Percentiles rank a stretch among this genome's conserved stretches.
phyloP scores from a whole-genome alignment of 495 filamentous ascomycete species.

The Acidiella bohemica region DNA sequence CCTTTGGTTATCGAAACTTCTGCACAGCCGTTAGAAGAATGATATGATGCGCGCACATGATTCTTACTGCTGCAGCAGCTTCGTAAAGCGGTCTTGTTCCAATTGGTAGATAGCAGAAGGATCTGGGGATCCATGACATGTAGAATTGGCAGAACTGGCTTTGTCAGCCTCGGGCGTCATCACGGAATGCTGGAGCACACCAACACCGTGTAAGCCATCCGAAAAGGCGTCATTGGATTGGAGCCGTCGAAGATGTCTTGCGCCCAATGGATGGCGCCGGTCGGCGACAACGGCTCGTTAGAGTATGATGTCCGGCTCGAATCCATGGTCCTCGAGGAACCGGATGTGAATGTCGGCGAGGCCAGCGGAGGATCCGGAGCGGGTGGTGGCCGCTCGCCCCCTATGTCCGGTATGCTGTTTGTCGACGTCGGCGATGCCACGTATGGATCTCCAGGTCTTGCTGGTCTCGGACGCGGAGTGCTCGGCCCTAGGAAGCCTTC shows the following conservation, averaged over 20 bases:
- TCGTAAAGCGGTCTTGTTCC: conserved; percentile 23
- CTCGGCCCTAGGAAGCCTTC: conserved; percentile 2
- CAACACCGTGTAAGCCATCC: conserved; percentile 31
- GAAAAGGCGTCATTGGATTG: conserved; percentile 32
- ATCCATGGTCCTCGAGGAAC: conserved; percentile 13
- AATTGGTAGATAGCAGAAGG: conserved; percentile 31
- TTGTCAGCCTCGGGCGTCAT: conserved; percentile 17
- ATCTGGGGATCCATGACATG: conserved; percentile 35
- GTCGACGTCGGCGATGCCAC: conserved; percentile 4
- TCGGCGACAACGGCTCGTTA: conserved; percentile 6
- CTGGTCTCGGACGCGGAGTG: conserved; percentile 6
- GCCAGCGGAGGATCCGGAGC: conserved; percentile 23
- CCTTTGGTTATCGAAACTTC: conserved; percentile 34
- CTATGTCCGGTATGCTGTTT: background rate
- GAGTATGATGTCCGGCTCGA: conserved; percentile 23
- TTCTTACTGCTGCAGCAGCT: conserved; percentile 34
- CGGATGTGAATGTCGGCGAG: conserved; percentile 24
- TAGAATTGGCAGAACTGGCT: conserved; percentile 5
- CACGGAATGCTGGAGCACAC: conserved; percentile 13
- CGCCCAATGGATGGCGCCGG: conserved; percentile 39
- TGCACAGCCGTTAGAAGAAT: conserved; percentile 8
- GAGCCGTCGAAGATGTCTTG: conserved; percentile 34
- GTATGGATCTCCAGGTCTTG: background rate
- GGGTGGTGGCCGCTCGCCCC: conserved; percentile 10
- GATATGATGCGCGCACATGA: too few species aligned